Evolutionary conservation across 176 grass and related monocot species (phyloP), one percentile per base, ranked within the genome.

Genomic region (Rhipidocladum racemiflorum): DNA sequence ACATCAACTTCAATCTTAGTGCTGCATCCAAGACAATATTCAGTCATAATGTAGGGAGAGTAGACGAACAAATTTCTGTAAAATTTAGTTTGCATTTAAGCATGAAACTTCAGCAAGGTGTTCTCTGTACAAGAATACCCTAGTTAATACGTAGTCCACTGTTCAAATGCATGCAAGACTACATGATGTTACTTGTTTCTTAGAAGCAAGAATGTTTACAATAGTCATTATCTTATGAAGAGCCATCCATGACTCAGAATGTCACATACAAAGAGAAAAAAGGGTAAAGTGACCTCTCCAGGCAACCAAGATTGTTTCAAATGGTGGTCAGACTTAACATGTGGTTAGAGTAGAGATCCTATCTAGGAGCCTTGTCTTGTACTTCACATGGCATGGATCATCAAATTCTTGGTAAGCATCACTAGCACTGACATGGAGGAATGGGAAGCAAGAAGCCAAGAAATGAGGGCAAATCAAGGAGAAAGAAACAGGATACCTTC

Each of bases 1-100:
- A 99, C 92, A 39, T 90, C 89, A 50, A 95, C 85, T 87, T 95
- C 89, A 86, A 99, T 81, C 80, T 99, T 89, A 74, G 91, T 53
- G 9, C 92, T 98, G 76, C 84, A 90, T 61, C 42, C 13, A 88
- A 73, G 56, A 70, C 39, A 85, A 66, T 18, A 76, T 79, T 88
- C 18, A 39, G 73, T 65, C 65, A 82, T 44, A 79, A 14, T 28
- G 53, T 1, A 63, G 50, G 6, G 24, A 30, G 24, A 39, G 2
- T 38, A 54, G 8, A 71, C 50, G 32, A 44, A 57, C 21, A 57
- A 34, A 86, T 14, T 49, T 76, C 16, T 76, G 32, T 50, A 0
- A 16, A 78, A 90, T 21, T 59, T 69, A 14, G n/a, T 16, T 42
- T 75, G 36, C 3, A 75, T 18, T n/a, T 13, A 68, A 81, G 36